A percentile compares a stretch with the other conserved stretches of the same genome.
Conservation (phyloP, 768 basidiomycete species). For the Auriculariales sp. region DNA sequence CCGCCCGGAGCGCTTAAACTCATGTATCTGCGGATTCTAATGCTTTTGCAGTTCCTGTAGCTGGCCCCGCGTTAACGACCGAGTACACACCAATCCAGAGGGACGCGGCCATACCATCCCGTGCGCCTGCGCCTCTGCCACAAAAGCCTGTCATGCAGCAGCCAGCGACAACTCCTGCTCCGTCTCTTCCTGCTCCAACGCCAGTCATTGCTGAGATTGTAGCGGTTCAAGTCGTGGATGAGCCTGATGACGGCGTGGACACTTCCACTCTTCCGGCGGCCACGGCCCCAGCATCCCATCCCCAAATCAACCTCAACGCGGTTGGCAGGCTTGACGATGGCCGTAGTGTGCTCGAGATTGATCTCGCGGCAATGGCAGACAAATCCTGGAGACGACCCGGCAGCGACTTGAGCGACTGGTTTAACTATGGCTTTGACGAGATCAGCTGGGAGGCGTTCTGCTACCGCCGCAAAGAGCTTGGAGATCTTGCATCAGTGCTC, state of each 20-base stretch:
- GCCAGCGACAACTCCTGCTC: slow-evolving; percentile 13
- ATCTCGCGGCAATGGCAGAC: slow-evolving; percentile 55
- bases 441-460: slow-evolving; percentile 89
- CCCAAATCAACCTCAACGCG: slow-evolving; percentile 52
- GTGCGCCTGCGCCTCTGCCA: slow-evolving; percentile 17
- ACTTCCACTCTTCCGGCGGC: slow-evolving; percentile 49
- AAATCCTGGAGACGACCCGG: slow-evolving; percentile 90
- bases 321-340: slow-evolving; percentile 59
- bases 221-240: slow-evolving; percentile 8
- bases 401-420: slow-evolving; percentile 91
- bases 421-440: slow-evolving; percentile 99
- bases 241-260: slow-evolving; percentile 40
- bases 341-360: slow-evolving; percentile 72
- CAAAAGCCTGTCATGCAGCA: slow-evolving; percentile 17
- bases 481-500: slow-evolving; percentile 64
- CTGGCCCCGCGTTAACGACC: slow-evolving; percentile 45
- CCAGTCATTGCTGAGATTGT: slow-evolving; percentile 8
- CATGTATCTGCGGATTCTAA: slow-evolving; percentile 6
- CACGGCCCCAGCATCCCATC: slow-evolving; percentile 65
- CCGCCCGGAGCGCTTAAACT: too few species aligned
- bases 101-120: slow-evolving; percentile 27
- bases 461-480: slow-evolving; percentile 66
- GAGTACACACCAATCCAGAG: slow-evolving; percentile 56
- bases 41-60: slow-evolving; percentile 24
- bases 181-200: slow-evolving; percentile 15